Base-by-base conservation (phyloP, 352 stramenopile species). In the Phytopythium vexans region DNA sequence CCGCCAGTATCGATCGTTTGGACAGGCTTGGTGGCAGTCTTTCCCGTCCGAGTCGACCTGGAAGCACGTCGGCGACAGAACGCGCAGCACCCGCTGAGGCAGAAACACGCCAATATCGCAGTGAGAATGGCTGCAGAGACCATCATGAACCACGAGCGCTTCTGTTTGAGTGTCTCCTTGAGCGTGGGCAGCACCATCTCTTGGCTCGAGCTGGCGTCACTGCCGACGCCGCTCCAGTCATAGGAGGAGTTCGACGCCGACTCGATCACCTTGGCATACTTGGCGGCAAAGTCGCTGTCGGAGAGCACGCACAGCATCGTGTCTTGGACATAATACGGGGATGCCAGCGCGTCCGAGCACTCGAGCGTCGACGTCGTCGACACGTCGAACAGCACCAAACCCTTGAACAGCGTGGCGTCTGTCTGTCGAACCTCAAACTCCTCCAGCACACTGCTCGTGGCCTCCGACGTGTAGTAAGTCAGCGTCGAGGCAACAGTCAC, bases 381-480 rank as follows among this genome's bases (percentile, higher is more conserved):
- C 0, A 72, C 56, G 21, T 64, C 74, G 12, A 75, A 78, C 14
- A 57, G 47, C 12, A 62, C 38, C 16, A 78, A 44, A 12, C 16
- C 54, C 32, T 51, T 39, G 41, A 81, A 77, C 0, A 54, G 41
- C 31, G 51, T 41, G 4, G 59, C 62, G 32, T 81, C 68, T 4
- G 62, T 72, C 34, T 68, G 52, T 0, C 71, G 68, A 33, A 76
- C 62, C 15, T 81, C 68, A 12, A 81, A 78, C 58, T 81, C 71
- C 9, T 54, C 33, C 10, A 81, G 46, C 4, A 58, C 66, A 5
- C 54, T 59, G 11, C 41, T 64, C 11, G 34, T 8, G 7, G 42
- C 49, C 1, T 49, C 31, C 4, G 56, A 54, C 34, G 33, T 33
- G 39, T 55, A 50, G 33, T 35, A 40, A 9, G 42, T 15, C 21